Percentiles rank a stretch among this genome's conserved stretches.
Evolutionary conservation across 768 basidiomycete genomes (phyloP).

Genomic region (Leccinum olivaceopallidum): DNA sequence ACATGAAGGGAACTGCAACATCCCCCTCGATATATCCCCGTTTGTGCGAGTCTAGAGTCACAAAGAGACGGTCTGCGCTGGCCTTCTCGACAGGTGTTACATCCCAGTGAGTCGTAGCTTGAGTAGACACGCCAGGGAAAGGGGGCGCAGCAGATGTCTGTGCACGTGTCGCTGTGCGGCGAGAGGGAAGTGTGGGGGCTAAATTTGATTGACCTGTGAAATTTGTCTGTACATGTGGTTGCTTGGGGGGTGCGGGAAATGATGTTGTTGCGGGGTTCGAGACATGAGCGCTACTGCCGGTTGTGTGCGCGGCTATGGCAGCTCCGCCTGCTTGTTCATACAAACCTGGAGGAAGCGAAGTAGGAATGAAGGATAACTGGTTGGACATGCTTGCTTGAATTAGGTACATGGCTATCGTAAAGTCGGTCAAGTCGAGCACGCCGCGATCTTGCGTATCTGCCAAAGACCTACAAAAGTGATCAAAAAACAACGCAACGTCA

Average conservation of each 20-base stretch:
- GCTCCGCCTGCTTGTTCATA: slow-evolving; percentile 77
- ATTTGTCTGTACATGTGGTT: slow-evolving; percentile 61
- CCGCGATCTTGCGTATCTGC: slow-evolving; percentile 96
- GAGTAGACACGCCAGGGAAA: slow-evolving; percentile 31
- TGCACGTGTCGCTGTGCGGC: slow-evolving; percentile 18
- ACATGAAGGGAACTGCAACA: slow-evolving; percentile 93
- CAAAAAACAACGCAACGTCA: not conserved
- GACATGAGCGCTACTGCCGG: slow-evolving; percentile 59
- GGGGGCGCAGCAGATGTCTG: slow-evolving; percentile 26
- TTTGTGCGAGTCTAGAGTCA: slow-evolving; percentile 71
- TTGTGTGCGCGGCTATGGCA: slow-evolving; percentile 48
- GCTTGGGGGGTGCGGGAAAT: slow-evolving; percentile 51
- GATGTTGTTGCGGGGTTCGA: slow-evolving; percentile 53
- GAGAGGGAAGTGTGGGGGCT: slow-evolving; percentile 25
- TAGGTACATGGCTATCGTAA: slow-evolving; percentile 94
- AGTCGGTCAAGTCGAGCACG: slow-evolving; percentile 84
- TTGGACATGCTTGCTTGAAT: slow-evolving; percentile 91
- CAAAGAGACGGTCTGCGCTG: slow-evolving; percentile 75
- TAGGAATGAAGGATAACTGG: slow-evolving; percentile 69
- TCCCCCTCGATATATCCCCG: slow-evolving; percentile 89
- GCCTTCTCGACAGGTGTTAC: slow-evolving; percentile 80
- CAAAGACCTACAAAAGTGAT: slow-evolving; percentile 61
- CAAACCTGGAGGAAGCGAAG: slow-evolving; percentile 74
- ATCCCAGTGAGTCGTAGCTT: slow-evolving; percentile 63
- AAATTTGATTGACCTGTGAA: slow-evolving; percentile 41